Evolutionary conservation across 192 early-diverging fungal species (phyloP).

Genomic region (Chytriomyces sp.): DNA sequence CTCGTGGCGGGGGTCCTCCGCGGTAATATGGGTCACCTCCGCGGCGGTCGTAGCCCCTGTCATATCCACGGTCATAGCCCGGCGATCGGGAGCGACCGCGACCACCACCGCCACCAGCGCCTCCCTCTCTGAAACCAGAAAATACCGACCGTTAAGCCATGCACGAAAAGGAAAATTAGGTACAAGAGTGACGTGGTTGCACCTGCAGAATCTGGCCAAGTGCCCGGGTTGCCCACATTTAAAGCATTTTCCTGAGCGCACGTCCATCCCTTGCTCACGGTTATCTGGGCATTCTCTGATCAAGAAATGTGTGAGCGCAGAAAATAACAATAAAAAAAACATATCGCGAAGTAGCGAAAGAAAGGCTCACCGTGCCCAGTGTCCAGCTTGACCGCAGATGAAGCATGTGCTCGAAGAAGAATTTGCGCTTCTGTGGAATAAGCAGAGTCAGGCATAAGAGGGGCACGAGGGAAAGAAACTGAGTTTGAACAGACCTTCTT

Average conservation of each 20-base stretch:
- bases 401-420: constrained; percentile 47
- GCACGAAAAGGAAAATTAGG: too few species aligned
- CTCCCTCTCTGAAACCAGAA: not conserved
- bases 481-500: too few species aligned
- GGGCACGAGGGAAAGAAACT: too few species aligned
- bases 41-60: not conserved
- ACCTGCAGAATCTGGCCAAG: constrained; percentile 59
- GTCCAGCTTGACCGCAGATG: constrained; percentile 53
- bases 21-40: constrained; percentile 31
- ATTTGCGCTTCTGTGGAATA: constrained; percentile 7
- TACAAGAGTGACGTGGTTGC: not conserved
- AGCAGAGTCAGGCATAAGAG: too few species aligned
- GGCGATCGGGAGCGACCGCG: constrained; percentile 41
- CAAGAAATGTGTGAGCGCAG: too few species aligned
- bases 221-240: constrained; percentile 60
- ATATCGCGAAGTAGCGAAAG: too few species aligned
- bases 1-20: constrained; percentile 13
- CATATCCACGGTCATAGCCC: constrained; percentile 28
- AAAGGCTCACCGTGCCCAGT: constrained; percentile 47
- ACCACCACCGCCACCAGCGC: constrained; percentile 30
- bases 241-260: constrained; percentile 61
- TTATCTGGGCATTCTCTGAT: constrained; percentile 56
- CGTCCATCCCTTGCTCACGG: constrained; percentile 55
- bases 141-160: too few species aligned
- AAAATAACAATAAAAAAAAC: too few species aligned